Conservation (phyloP, 345 rosid genomes). For the Eucalyptus tenuipes region DNA sequence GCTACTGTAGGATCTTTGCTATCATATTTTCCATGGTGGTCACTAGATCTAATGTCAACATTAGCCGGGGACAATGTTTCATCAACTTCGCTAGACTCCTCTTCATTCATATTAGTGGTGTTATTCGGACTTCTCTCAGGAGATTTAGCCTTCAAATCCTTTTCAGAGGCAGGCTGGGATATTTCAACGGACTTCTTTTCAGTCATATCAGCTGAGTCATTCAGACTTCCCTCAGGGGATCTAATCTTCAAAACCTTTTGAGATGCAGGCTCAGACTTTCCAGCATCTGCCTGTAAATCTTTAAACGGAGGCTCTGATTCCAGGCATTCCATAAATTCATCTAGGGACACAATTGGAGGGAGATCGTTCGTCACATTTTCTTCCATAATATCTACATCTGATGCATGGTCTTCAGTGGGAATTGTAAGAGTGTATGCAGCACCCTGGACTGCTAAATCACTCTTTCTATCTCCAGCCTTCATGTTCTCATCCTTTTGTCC, state of each 20-base stretch:
- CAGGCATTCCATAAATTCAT: slow-evolving; percentile 87
- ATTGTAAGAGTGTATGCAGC: slow-evolving; percentile 30
- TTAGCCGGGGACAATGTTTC: not conserved
- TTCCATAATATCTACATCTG: slow-evolving; percentile 51
- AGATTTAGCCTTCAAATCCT: slow-evolving; percentile 16
- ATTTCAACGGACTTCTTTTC: slow-evolving; percentile 9
- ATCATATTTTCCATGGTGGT: slow-evolving; percentile 7
- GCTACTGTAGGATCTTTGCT: not conserved
- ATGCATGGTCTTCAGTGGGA: slow-evolving; percentile 45
- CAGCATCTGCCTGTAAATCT: slow-evolving; percentile 34
- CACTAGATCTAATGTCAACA: slow-evolving; percentile 5
- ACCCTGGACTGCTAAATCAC: slow-evolving; percentile 9
- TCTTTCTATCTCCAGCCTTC: slow-evolving; percentile 16
- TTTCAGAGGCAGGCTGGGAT: slow-evolving; percentile 6
- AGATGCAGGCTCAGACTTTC: slow-evolving; percentile 7
- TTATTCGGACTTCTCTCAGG: slow-evolving; percentile 14
- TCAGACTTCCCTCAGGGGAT: slow-evolving; percentile 21
- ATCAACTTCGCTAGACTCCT: slow-evolving; percentile 15
- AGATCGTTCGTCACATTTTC: slow-evolving; percentile 87
- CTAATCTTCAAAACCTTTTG: slow-evolving; percentile 16
- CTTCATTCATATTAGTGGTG: not conserved
- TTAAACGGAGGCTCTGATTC: slow-evolving; percentile 86
- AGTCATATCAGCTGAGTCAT: slow-evolving; percentile 4
- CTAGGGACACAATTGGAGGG: slow-evolving; percentile 86
- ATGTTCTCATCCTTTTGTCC: slow-evolving; percentile 15